These are phyloP conservation scores for Orbilia blumenaviensis DNA, from an alignment of 2,329 filamentous ascomycete species.

Conservation along the genomic window DNA sequence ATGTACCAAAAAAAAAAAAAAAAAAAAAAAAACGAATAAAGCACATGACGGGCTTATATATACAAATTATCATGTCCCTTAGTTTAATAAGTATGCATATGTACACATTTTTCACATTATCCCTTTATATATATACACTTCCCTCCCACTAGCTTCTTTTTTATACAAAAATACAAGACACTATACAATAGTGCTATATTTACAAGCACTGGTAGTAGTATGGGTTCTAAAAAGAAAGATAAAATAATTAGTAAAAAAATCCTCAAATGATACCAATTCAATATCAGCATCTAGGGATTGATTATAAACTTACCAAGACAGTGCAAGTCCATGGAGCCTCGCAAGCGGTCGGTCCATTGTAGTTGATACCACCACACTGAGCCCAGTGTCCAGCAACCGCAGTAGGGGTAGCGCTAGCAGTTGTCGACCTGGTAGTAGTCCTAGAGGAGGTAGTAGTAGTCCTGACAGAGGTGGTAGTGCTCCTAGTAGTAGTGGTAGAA, in stretches of 20 bases:
- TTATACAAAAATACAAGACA: too few relatives aligned
- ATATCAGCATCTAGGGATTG: background rate
- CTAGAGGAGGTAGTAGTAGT: constrained; percentile 14
- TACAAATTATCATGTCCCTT: background rate
- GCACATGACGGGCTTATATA: background rate
- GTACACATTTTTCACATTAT: background rate
- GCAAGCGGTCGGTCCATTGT: constrained; percentile 58
- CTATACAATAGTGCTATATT: too few relatives aligned
- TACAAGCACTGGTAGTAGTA: constrained; percentile 59
- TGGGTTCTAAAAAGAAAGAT: constrained; percentile 32
- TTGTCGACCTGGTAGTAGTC: constrained; percentile 7
- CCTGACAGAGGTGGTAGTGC: constrained; percentile 1
- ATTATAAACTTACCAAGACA: constrained; percentile 25
- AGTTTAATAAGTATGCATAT: background rate
- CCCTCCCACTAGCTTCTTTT: background rate
- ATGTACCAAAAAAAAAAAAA: too few relatives aligned
- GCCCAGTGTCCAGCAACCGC: constrained; percentile 56
- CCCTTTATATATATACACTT: background rate
- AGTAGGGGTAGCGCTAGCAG: constrained; percentile 19
- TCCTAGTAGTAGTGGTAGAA: constrained; percentile 26
- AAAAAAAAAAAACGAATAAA: background rate
- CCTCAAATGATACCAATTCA: background rate
- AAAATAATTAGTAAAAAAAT: constrained; percentile 17
- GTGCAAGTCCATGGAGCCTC: constrained; percentile 37
- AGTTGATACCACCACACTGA: constrained; percentile 60